A percentile compares a stretch with the other conserved stretches of the same genome.
Evolutionary conservation across 345 rosid genomes (phyloP).

Genomic region (Clausena lansium): DNA sequence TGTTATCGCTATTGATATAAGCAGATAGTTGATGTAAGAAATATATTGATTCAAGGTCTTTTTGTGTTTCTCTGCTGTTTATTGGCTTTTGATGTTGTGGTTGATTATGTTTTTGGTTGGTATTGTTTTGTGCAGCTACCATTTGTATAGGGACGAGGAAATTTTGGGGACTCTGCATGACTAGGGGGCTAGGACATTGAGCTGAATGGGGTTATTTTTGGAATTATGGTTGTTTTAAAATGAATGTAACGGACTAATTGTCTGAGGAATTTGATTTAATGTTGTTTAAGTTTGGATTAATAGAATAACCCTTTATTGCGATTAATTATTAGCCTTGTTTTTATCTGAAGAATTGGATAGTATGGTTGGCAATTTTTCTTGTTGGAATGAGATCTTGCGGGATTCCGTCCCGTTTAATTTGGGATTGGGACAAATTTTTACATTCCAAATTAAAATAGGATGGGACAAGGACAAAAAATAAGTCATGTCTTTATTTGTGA

Average conservation of each 20-base stretch:
- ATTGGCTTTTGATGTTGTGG: background rate
- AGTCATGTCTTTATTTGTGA: too few species aligned
- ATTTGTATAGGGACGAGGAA: conserved; percentile 74
- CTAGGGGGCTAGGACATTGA: conserved; percentile 1
- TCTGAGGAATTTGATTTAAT: background rate
- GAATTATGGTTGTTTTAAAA: background rate
- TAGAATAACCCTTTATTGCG: background rate
- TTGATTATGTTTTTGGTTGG: background rate
- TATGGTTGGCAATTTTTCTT: too few species aligned
- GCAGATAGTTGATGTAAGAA: too few species aligned
- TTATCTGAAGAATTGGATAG: background rate
- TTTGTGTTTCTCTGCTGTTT: background rate
- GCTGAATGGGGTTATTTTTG: background rate
- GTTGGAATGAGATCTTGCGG: too few species aligned
- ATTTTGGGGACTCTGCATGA: conserved; percentile 80
- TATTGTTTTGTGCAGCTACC: conserved; percentile 44
- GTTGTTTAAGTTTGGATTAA: background rate
- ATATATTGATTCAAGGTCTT: background rate
- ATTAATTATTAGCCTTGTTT: background rate
- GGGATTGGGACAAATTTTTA: too few species aligned
- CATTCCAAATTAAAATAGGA: too few species aligned
- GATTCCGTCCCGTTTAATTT: too few species aligned
- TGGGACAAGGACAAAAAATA: too few species aligned
- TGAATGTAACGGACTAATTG: conserved; percentile 7
- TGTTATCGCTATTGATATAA: too few species aligned